Base-by-base conservation (phyloP, 2,329 filamentous ascomycete genomes). In the Monilinia fructigena region DNA sequence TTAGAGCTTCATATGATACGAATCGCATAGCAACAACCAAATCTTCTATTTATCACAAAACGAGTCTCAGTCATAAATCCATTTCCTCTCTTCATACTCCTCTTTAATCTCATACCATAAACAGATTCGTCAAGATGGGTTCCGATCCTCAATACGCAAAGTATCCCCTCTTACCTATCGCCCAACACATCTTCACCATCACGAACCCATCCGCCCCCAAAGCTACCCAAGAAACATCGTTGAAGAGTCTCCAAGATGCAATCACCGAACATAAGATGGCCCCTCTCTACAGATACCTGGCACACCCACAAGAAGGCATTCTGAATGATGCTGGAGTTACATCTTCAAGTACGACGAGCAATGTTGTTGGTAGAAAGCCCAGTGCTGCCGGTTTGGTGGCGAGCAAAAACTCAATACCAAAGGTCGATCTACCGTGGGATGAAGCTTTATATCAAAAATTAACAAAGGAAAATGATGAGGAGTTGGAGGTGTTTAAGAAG, bases 201-300 rank as follows among this genome's bases (percentile, higher is more conserved):
- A 92, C 90, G 77, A 93, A 93, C 79, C 86, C 90, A 73, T 89
- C 90, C 72, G 86, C 91, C 73, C 80, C 87, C 68, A 84, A 85
- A 76, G 72, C 81, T 67, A 79, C 84, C 67, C 91, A 93, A 79
- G 87, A 93, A 79, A 79, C 85, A 66, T 87, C 91, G 50, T 83
- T 89, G 72, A 90, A 91, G 80, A 83, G 83, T 69, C 83, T 96
- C 67, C 89, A 93, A 82, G 88, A 93, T 85, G 91, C 89, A 78
- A 94, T 96, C 78, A 81, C 82, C 74, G 86, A 92, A 79, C 85
- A 94, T 78, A 91, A 93, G 82, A 95, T 95, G 90, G 91, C 91
- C 23, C 91, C 91, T 38, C 86, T 96, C 69, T 96, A 95, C 82
- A 87, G 89, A 76, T 91, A 93, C 78, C 85, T 96, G 61, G 90